A percentile compares a stretch with the other conserved stretches of the same genome.
Conservation (phyloP, 768 basidiomycete species). For the Filobasidium wieringae region DNA sequence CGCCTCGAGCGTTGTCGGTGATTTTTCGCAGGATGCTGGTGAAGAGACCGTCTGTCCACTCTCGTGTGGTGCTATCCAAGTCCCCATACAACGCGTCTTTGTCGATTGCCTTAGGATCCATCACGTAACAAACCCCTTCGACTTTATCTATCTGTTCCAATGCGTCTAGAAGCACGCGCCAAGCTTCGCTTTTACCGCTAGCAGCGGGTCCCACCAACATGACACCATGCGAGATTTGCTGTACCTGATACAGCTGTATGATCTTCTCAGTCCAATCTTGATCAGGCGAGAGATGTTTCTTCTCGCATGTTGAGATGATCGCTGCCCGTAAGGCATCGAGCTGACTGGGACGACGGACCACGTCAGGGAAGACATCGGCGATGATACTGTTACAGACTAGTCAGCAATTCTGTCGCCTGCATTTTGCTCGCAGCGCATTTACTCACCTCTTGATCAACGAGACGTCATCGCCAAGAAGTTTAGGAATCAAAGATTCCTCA, state of each 20-base stretch:
- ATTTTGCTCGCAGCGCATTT: not conserved
- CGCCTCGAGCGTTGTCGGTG: constrained; percentile 95
- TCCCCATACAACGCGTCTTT: constrained; percentile 97
- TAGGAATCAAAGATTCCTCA: constrained; percentile 95
- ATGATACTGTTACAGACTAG: constrained; percentile 51
- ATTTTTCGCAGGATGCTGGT: constrained; percentile 96
- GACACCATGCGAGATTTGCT: constrained; percentile 97
- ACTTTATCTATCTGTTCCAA: constrained; percentile 79
- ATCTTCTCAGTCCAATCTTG: constrained; percentile 91
- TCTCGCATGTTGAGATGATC: constrained; percentile 72
- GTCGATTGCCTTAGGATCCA: constrained; percentile 98
- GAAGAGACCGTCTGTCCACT: constrained; percentile 98
- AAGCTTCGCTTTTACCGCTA: constrained; percentile 90
- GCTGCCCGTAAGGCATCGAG: constrained; percentile 72
- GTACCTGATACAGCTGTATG: constrained; percentile 94
- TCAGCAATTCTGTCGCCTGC: not conserved
- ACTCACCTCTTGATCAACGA: constrained; percentile 77
- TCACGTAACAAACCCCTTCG: constrained; percentile 89
- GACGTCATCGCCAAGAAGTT: constrained; percentile 93
- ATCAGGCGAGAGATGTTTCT: constrained; percentile 71
- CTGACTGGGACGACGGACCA: constrained; percentile 80
- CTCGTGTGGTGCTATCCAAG: constrained; percentile 88
- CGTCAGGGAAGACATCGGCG: constrained; percentile 93
- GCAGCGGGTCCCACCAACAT: constrained; percentile 99
- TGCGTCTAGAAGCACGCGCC: constrained; percentile 84